These are phyloP conservation scores for Sporisorium iseilematis-ciliati DNA, from an alignment of 1,284 basidiomycete genomes.

Conservation along the genomic window DNA sequence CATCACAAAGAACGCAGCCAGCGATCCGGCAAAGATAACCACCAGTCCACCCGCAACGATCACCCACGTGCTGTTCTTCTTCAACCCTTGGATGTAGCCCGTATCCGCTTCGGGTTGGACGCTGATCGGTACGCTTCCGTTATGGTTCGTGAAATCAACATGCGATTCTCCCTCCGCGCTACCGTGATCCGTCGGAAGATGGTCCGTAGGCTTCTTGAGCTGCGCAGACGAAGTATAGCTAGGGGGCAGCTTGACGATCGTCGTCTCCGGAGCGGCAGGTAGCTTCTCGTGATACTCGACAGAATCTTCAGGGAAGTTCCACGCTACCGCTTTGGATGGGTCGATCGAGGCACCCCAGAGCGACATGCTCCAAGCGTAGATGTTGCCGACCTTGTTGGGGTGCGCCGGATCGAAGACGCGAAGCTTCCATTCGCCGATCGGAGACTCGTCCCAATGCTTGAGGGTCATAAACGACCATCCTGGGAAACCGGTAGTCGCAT, in stretches of 20 bases:
- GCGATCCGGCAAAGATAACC: constrained; percentile 79
- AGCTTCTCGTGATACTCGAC: constrained; percentile 72
- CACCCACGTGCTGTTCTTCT: constrained; percentile 84
- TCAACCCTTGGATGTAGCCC: constrained; percentile 85
- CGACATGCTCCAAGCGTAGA: constrained; percentile 91
- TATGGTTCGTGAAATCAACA: constrained; percentile 68
- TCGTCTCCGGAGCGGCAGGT: constrained; percentile 71
- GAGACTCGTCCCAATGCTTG: constrained; percentile 98
- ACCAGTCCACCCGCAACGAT: constrained; percentile 81
- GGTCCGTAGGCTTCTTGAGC: constrained; percentile 81
- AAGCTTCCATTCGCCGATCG: constrained; percentile 92
- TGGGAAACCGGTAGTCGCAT: constrained; percentile 79
- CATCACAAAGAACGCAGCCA: constrained; percentile 74
- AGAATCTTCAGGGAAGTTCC: constrained; percentile 65
- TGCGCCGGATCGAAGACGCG: constrained; percentile 81
- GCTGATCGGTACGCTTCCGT: constrained; percentile 55
- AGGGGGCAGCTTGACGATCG: constrained; percentile 67
- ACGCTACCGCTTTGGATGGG: constrained; percentile 74
- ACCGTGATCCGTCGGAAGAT: constrained; percentile 87
- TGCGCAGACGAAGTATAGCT: constrained; percentile 65
- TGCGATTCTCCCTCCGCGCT: constrained; percentile 68
- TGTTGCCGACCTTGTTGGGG: constrained; percentile 76
- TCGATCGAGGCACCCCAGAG: constrained; percentile 93
- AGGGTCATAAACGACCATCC: constrained; percentile 99
- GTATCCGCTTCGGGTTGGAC: constrained; percentile 75